phyloP scores from a whole-genome alignment of 2,329 filamentous ascomycete genomes.

The Aspergillus sojae region DNA sequence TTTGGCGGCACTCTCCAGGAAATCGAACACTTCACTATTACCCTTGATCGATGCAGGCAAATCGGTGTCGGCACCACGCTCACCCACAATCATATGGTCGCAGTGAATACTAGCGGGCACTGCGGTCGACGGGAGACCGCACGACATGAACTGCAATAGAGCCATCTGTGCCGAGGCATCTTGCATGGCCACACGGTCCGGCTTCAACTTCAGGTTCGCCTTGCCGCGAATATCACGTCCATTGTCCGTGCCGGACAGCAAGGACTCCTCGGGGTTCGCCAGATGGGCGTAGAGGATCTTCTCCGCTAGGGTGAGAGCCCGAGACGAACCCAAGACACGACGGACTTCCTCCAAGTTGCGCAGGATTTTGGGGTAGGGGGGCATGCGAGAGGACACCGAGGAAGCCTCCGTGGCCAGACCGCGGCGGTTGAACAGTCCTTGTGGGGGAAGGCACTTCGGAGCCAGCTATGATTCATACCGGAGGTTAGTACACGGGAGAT shows the following conservation, averaged over 20 bases:
- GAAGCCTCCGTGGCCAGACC: conserved; percentile 42
- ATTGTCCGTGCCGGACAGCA: conserved; percentile 80
- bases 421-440: conserved; percentile 33
- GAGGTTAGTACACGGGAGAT: neutral
- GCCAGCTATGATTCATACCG: conserved; percentile 29
- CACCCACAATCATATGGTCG: conserved; percentile 97
- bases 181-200: conserved; percentile 97
- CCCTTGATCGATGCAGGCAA: conserved; percentile 81
- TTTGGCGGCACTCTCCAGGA: conserved; percentile 87
- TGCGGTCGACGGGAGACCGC: conserved; percentile 82
- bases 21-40: conserved; percentile 97
- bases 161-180: conserved; percentile 99
- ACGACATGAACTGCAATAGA: conserved; percentile 97
- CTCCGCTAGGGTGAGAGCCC: conserved; percentile 82
- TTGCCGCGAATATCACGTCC: conserved; percentile 80
- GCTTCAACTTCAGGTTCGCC: conserved; percentile 94
- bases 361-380: conserved; percentile 81
- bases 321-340: conserved; percentile 66
- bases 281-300: conserved; percentile 98
- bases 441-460: conserved; percentile 36
- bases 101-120: conserved; percentile 98
- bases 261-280: conserved; percentile 83
- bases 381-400: conserved; percentile 57
- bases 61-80: conserved; percentile 85
- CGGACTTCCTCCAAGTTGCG: conserved; percentile 75